Evolutionary conservation across 768 basidiomycete species (phyloP), one percentile per base, ranked within the genome.

Genomic region (Termitomyces sp.): DNA sequence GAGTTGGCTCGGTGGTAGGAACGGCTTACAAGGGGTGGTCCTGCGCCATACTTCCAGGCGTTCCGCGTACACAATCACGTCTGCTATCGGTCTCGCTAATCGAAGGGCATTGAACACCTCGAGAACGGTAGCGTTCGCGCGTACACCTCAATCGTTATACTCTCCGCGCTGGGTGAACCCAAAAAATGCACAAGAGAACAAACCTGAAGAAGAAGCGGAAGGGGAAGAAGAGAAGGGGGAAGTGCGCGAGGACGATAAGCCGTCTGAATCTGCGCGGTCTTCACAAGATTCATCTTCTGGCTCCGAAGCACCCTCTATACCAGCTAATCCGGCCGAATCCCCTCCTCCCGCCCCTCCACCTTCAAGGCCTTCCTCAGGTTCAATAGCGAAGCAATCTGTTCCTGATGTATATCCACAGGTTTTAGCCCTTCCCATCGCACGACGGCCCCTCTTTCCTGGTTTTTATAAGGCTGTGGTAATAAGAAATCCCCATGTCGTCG

Each of bases 391-490:
- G 66, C 92, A 91, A 60, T 87, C 90, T 15, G 88, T 97, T 4
- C 95, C 96, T 0, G 93, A 94, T 72, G 70, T 85, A 61, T 98
- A 98, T 73, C 96, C 96, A 1, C 93, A 96, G 71, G 89, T 98
- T 47, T 84, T 98, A 32, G 96, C 96, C 2, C 84, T 98, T 0
- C 96, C 96, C 4, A 98, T 98, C 62, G 94, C 94, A 37, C 88
- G 95, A 47, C 84, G 96, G 17, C 96, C 96, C 1, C 87, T 98
- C 50, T 98, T 98, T 77, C 96, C 96, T 4, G 94, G 95, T 36
- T 97, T 98, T 75, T 98, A 98, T 83, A 97, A 98, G 73, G 96
- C 96, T 2, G 96, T 98, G 54, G 94, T 98, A 60, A 83, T 99
- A 56, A 85, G 88, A 25, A 92, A 98, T 66, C 93, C 94, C 0